Evolutionary conservation across 1,139 yeast species (phyloP).

Genomic region (Geotrichum phurueaensis): DNA sequence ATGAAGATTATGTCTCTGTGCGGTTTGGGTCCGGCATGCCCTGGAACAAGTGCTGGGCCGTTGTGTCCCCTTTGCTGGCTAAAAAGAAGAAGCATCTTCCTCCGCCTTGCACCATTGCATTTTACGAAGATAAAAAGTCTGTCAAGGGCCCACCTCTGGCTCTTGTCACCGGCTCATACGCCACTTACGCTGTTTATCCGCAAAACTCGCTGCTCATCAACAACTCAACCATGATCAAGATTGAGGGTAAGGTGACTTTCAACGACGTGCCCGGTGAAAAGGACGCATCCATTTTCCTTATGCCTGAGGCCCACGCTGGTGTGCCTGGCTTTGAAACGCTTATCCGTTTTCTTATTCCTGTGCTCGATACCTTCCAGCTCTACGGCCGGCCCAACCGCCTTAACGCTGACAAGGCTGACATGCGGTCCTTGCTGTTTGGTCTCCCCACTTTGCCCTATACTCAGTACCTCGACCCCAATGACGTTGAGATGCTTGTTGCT

Average conservation of each 20-base stretch:
- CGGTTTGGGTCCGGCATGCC: conserved; percentile 97
- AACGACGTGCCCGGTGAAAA: conserved; percentile 52
- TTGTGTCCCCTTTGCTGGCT: conserved; percentile 62
- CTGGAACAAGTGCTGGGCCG: conserved; percentile 92
- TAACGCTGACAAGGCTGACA: conserved; percentile 81
- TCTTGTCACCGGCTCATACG: conserved; percentile 58
- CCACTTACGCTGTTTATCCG: conserved; percentile 92
- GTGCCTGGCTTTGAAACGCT: conserved; percentile 94
- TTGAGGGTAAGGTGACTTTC: conserved; percentile 76
- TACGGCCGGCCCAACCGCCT: conserved; percentile 88
- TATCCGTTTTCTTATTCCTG: conserved; percentile 78
- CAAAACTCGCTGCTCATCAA: conserved; percentile 74
- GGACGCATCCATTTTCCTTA: conserved; percentile 77
- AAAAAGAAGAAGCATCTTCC: conserved; percentile 41
- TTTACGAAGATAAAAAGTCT: conserved; percentile 38
- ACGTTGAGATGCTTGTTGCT: conserved; percentile 42
- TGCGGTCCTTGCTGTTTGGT: conserved; percentile 76
- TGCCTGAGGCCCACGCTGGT: conserved; percentile 93
- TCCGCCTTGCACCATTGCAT: conserved; percentile 36
- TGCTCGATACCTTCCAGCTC: conserved; percentile 76
- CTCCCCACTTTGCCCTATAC: conserved; percentile 86
- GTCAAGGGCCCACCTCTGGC: conserved; percentile 78
- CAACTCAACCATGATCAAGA: conserved; percentile 77
- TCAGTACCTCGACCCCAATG: conserved; percentile 67
- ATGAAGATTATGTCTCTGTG: conserved; percentile 92